Evolutionary conservation across 2,329 filamentous ascomycete genomes (phyloP), one percentile per base, ranked within the genome.

Genomic region (Fusarium albosuccineum): DNA sequence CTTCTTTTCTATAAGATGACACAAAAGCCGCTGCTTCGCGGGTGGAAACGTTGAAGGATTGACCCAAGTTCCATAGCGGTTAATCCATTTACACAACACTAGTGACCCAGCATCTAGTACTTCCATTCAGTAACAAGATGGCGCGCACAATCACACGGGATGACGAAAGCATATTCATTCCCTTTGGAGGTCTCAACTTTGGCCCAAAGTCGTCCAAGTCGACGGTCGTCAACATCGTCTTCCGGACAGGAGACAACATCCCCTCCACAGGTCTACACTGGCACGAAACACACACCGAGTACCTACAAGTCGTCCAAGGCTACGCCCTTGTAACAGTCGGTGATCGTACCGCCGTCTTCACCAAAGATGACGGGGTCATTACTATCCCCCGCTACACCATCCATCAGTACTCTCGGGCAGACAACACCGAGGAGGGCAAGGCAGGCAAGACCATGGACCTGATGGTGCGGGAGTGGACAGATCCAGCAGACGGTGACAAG

Each of bases 311-410:
- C 30, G 22, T 66, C 4, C 57, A 64, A 40, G 66, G 70, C 27
- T 69, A 71, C 36, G 67, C 70, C 6, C 55, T 70, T 8, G 56
- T 72, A 10, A 71, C 67, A 13, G 39, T 72, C 10, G 70, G 63
- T 39, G 51, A 71, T 14, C 48, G 30, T 39, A 71, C 64, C 9
- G 60, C 50, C 5, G 56, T 72, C 10, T 68, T 72, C 39, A 46
- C 61, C 13, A 59, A 62, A 3, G 46, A 67, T 6, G 66, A 68
- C 7, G 68, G 68, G 6, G 54, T 63, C 17, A 62, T 72, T 34
- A 72, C 68, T 2, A 63, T 72, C 45, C 70, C 70, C 16, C 61
- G 63, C 11, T 66, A 56, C 45, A 42, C 58, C 13, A 54, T 72
- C 2, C 70, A 72, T 34, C 48, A 70, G 29, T 72, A 68, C 48